Evolutionary conservation across 257 asterid species (phyloP).

Genomic region (Ehretia macrophylla): DNA sequence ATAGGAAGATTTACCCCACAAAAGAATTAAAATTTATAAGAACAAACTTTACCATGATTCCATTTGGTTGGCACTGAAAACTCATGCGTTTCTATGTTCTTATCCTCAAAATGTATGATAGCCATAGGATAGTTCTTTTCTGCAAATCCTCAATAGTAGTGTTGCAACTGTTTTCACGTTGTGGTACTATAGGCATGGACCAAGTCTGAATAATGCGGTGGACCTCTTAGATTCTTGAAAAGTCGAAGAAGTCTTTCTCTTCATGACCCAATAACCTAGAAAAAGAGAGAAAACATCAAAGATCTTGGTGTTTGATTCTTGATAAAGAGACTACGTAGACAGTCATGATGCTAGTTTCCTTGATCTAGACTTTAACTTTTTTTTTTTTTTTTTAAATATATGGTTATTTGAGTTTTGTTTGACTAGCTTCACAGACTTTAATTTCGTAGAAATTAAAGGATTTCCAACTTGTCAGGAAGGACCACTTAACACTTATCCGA

Average conservation of each 20-base stretch:
- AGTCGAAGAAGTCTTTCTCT: constrained; percentile 17
- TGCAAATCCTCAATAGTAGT: too few relatives aligned
- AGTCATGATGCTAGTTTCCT: neutral
- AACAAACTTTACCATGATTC: too few relatives aligned
- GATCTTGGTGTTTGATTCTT: constrained; percentile 13
- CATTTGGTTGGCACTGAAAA: constrained; percentile 11
- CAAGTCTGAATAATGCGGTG: constrained; percentile 1
- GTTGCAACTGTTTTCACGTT: neutral
- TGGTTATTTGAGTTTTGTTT: too few relatives aligned
- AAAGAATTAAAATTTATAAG: too few relatives aligned
- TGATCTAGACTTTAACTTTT: constrained; percentile 11
- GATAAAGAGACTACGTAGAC: constrained; percentile 1
- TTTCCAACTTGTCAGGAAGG: constrained; percentile 11
- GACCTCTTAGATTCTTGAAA: constrained; percentile 6
- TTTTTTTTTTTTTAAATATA: too few relatives aligned
- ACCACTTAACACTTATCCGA: constrained; percentile 2
- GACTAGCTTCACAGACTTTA: too few relatives aligned
- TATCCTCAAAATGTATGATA: constrained; percentile 8
- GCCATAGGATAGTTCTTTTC: too few relatives aligned
- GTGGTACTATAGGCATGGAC: constrained; percentile 17
- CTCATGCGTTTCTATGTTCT: constrained; percentile 13
- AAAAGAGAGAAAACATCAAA: neutral
- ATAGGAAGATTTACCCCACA: too few relatives aligned
- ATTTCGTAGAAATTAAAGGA: neutral
- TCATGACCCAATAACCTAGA: too few relatives aligned